These are phyloP conservation scores for Microbotryum intermedium DNA, from an alignment of 1,284 basidiomycete species.

Conservation along the genomic window DNA sequence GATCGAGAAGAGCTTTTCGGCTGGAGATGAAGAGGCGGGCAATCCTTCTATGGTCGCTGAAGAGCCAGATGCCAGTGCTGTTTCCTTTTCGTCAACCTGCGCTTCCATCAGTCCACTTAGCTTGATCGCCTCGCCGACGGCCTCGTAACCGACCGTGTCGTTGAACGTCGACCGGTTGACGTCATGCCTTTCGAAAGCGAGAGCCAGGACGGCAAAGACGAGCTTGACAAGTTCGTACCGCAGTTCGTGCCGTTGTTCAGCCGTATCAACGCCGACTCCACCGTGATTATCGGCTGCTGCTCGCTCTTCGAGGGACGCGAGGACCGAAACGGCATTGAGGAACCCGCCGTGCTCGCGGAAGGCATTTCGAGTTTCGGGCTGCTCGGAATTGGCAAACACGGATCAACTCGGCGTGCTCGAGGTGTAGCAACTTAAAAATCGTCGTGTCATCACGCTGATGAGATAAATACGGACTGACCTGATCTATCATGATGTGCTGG, in stretches of 20 bases:
- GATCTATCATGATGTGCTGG: not conserved
- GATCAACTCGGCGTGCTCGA: not conserved
- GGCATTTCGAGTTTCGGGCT: conserved; percentile 6
- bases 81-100: not conserved
- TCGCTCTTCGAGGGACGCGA: conserved; percentile 4
- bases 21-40: not conserved
- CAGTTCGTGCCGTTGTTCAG: not conserved
- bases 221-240: conserved; percentile 11
- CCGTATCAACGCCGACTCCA: not conserved
- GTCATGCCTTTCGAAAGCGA: conserved; percentile 3
- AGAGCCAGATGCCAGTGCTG: not conserved
- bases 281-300: not conserved
- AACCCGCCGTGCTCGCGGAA: conserved; percentile 7
- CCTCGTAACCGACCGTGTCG: conserved; percentile 4
- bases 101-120: conserved; percentile 1
- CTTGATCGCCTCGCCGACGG: conserved; percentile 6
- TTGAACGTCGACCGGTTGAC: conserved; percentile 2
- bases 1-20: conserved; percentile 6
- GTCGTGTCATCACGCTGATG: not conserved
- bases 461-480: not conserved
- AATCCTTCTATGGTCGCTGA: not conserved
- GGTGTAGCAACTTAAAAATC: not conserved
- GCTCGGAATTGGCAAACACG: not conserved
- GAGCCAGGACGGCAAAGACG: conserved; percentile 8
- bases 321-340: conserved; percentile 4